Base-by-base conservation (phyloP, 2,329 filamentous ascomycete species). In the Xylaria sp. region DNA sequence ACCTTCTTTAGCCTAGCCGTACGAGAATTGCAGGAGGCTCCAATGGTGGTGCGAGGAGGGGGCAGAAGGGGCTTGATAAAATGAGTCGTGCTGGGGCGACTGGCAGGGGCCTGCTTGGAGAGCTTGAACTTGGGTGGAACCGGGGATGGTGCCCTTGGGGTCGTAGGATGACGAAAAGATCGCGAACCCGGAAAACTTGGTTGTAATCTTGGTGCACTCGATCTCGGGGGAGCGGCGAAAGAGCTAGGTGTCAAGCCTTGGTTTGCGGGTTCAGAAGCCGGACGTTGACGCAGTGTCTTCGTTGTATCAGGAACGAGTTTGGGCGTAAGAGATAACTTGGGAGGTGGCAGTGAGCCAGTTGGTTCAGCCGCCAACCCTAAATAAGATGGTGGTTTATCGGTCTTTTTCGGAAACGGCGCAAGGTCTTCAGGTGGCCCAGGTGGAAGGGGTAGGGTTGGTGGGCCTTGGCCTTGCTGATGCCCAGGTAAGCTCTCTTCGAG, bases 91-190 rank as follows among this genome's bases (percentile, higher is more conserved):
- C 36, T 71, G 20, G 65, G 51, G 58, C 56, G 59, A n/a, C 13
- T 23, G 56, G 54, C 44, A 40, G 68, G 26, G 46, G 44, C 26
- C 26, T 60, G 51, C 13, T 59, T 59, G 6, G 69, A 66, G 17
- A 70, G 42, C 65, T 67, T 74, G 51, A 76, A 76, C 59, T 74
- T 77, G 20, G 75, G 74, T 9, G 76, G 75, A 31, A 69, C 31
- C 15, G 73, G 70, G 53, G 76, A 74, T 26, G 74, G 74, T 38
- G 70, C 72, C 74, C 77, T 77, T 11, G 71, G 58, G 2, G 67
- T 75, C 63, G 60, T 73, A 5, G 70, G 68, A 26, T 66, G 60
- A 33, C 56, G 66, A 54, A 72, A 73, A 17, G 71, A 57, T 23
- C 57, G 70, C 26, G 66, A 58, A 33, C 28, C 46, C 6, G 62